Evolutionary conservation across 78 protist genomes (phyloP), one percentile per base, ranked within the genome.

Genomic region (Mastigamoeba balamuthi): DNA sequence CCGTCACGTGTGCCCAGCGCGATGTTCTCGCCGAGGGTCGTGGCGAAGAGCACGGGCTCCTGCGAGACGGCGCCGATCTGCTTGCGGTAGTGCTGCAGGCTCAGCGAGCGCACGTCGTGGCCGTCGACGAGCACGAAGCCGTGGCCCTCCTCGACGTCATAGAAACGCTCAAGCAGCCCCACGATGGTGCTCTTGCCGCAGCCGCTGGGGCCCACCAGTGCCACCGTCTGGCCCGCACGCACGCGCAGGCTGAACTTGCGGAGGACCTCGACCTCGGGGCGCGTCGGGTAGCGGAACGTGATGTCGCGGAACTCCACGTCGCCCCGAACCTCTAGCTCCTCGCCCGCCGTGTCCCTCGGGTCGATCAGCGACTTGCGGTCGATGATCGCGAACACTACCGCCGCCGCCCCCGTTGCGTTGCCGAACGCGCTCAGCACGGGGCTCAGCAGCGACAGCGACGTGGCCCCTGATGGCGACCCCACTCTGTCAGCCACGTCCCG

Each of bases 11-110:
- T 44, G 17, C 95, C 97, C 40, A 82, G 88, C 35, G 66, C 29
- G 27, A 97, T 85, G 77, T 97, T 97, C 39, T 94, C 93, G 2
- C 75, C 75, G 35, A 97, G 81, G 1, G 94, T 74, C 8, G 69
- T 83, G 28, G 72, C 71, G 74, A 97, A 96, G 5, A 95, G 73
- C 28, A 53, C 52, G 10, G 97, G 96, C 75, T 88, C 93, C 80
- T 95, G 99, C 29, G 30, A 6, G 17, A 91, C 96, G 8, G 84
- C 29, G 63, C 81, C 94, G 48, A 93, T 83, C n/a, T n/a, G 17
- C 33, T 25, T 48, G 17, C 17, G 17, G 17, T 17, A 48, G 17
- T 48, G 17, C 33, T 17, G 58, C 58, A 48, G 33, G 17, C 33
- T 25, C 33, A 48, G 17, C 17, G 58, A 25, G 17, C 17, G 17